A percentile compares a stretch with the other conserved stretches of the same genome.
phyloP scores from a whole-genome alignment of 2,329 filamentous ascomycete genomes.

The Xylaria sp. region DNA sequence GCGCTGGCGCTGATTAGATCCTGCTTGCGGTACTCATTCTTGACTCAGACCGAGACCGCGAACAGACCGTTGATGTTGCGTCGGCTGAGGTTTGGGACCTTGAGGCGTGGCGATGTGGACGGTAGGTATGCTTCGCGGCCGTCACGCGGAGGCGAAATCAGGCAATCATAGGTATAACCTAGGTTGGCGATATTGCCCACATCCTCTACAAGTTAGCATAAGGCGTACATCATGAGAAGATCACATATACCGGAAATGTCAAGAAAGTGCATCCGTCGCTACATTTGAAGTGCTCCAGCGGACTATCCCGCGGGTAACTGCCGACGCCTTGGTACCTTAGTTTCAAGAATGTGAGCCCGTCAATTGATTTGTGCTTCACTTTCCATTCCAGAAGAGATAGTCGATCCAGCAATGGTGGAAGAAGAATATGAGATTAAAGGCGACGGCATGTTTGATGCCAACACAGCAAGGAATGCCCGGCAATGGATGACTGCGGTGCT shows the following conservation, averaged over 20 bases:
- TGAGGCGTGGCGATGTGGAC: slow-evolving; percentile 4
- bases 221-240: neutral
- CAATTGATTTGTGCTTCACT: slow-evolving; percentile 16
- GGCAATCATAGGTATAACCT: slow-evolving; percentile 16
- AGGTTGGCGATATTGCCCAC: slow-evolving; percentile 22
- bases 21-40: slow-evolving; percentile 1
- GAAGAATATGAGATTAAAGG: slow-evolving; percentile 27
- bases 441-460: slow-evolving; percentile 6
- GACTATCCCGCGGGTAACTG: slow-evolving; percentile 18
- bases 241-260: slow-evolving; percentile 11
- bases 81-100: slow-evolving; percentile 18
- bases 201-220: neutral
- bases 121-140: neutral
- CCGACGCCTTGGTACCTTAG: slow-evolving; percentile 17
- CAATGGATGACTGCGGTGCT: neutral
- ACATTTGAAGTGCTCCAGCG: slow-evolving; percentile 20
- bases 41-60: slow-evolving; percentile 16
- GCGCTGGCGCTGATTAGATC: slow-evolving; percentile 18
- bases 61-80: slow-evolving; percentile 21
- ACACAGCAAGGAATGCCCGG: neutral
- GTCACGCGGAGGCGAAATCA: neutral
- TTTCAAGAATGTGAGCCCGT: neutral
- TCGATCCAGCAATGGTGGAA: slow-evolving; percentile 28
- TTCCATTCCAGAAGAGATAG: slow-evolving; percentile 26
- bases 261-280: slow-evolving; percentile 6